A percentile compares a stretch with the other conserved stretches of the same genome.
phyloP scores from a whole-genome alignment of 2,329 filamentous ascomycete species.

The Fusarium luffae region DNA sequence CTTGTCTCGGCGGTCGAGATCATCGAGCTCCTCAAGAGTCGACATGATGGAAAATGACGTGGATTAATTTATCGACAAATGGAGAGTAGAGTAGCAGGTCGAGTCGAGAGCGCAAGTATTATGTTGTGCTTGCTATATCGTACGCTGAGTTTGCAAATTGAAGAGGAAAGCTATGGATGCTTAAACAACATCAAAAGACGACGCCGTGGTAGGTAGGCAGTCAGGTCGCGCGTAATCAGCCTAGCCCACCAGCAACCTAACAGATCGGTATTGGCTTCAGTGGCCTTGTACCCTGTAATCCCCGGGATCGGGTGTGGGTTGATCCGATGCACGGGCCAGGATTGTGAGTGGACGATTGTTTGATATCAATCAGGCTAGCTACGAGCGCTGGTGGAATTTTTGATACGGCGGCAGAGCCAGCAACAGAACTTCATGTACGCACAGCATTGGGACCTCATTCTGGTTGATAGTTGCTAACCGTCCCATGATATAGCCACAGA shows the following conservation, averaged over 20 bases:
- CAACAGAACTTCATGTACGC: constrained; percentile 22
- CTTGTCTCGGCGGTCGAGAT: constrained; percentile 83
- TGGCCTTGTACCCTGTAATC: constrained; percentile 21
- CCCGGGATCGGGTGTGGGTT: constrained; percentile 39
- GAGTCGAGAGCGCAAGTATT: not conserved
- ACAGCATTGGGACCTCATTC: not conserved
- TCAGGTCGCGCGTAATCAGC: constrained; percentile 49
- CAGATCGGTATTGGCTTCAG: constrained; percentile 29
- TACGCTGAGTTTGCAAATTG: constrained; percentile 10
- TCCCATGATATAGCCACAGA: not conserved
- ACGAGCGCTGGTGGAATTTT: constrained; percentile 38
- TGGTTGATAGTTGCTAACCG: constrained; percentile 6
- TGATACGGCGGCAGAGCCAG: constrained; percentile 23
- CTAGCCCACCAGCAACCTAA: constrained; percentile 24
- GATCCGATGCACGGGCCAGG: constrained; percentile 42
- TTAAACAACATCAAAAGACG: constrained; percentile 29
- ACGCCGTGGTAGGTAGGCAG: constrained; percentile 45
- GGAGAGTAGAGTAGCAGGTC: not conserved
- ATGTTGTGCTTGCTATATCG: not conserved
- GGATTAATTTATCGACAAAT: not conserved
- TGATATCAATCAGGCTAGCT: not conserved
- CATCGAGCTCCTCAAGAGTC: constrained; percentile 91
- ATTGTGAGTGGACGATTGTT: constrained; percentile 16
- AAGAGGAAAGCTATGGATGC: constrained; percentile 29
- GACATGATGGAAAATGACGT: constrained; percentile 70